Conservation (phyloP, 768 basidiomycete species). For the Boletellus sp. region DNA sequence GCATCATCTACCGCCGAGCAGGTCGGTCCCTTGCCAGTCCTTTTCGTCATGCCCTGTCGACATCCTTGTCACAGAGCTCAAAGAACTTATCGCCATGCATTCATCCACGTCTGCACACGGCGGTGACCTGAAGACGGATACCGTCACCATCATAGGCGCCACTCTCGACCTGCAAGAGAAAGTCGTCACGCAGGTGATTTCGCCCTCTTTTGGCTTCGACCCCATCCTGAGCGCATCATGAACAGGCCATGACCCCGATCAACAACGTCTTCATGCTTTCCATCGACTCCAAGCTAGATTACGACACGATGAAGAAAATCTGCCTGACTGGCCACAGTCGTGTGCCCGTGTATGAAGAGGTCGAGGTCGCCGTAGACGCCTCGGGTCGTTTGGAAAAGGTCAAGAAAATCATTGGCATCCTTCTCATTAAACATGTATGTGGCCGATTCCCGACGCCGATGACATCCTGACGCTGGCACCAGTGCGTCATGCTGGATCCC, state of each 20-base stretch:
- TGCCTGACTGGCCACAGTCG: constrained; percentile 79
- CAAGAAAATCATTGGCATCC: constrained; percentile 82
- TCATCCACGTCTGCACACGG: constrained; percentile 67
- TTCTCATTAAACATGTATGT: constrained; percentile 75
- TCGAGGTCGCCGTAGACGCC: constrained; percentile 50
- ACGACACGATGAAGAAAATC: constrained; percentile 70
- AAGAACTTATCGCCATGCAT: constrained; percentile 90
- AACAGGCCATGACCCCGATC: constrained; percentile 79
- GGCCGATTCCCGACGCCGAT: not conserved
- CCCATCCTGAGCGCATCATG: not conserved
- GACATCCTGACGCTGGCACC: not conserved
- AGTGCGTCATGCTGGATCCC: constrained; percentile 81
- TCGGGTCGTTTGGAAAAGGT: constrained; percentile 45
- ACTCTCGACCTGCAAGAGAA: constrained; percentile 89
- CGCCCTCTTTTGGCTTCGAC: not conserved
- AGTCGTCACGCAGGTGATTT: constrained; percentile 58
- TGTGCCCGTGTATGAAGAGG: constrained; percentile 77
- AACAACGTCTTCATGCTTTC: constrained; percentile 82
- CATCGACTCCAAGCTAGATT: constrained; percentile 80
- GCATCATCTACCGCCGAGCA: constrained; percentile 83
- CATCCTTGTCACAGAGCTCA: constrained; percentile 51
- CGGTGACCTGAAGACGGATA: constrained; percentile 83
- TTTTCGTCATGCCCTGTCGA: not conserved
- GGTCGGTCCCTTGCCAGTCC: constrained; percentile 31
- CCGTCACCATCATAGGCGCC: constrained; percentile 85